These are phyloP conservation scores for Plectosphaerella sp. DNA, from an alignment of 2,329 filamentous ascomycete genomes.

Conservation along the genomic window DNA sequence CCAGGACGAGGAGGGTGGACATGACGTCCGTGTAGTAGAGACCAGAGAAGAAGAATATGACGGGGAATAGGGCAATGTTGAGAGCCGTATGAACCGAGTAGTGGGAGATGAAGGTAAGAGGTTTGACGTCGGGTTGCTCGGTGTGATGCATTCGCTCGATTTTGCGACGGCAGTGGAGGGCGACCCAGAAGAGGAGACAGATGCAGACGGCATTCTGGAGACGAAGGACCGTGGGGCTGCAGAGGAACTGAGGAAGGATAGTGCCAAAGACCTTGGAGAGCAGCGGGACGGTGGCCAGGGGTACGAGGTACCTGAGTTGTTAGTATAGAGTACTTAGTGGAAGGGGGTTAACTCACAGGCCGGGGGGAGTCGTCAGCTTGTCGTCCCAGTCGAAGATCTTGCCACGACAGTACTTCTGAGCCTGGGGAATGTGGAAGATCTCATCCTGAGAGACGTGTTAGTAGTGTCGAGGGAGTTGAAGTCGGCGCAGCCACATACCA, in stretches of 20 bases:
- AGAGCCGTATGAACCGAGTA: constrained; percentile 59
- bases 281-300: constrained; percentile 22
- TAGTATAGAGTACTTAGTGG: background rate
- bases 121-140: background rate
- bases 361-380: constrained; percentile 95
- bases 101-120: constrained; percentile 23
- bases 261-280: constrained; percentile 10
- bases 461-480: background rate
- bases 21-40: constrained; percentile 93
- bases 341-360: constrained; percentile 50
- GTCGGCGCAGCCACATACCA: constrained; percentile 27
- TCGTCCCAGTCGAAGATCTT: constrained; percentile 81
- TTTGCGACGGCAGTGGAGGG: constrained; percentile 47
- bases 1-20: constrained; percentile 71
- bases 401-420: constrained; percentile 77
- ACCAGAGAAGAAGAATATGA: constrained; percentile 92
- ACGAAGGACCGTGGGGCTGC: constrained; percentile 13
- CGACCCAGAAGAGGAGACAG: constrained; percentile 34
- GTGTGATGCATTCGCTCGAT: constrained; percentile 39
- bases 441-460: constrained; percentile 57
- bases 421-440: constrained; percentile 86
- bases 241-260: constrained; percentile 9
- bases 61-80: constrained; percentile 81
- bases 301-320: constrained; percentile 39
- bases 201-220: constrained; percentile 39